Base-by-base conservation (phyloP, 495 filamentous ascomycete genomes). In the Saxophila tyrrhenica region DNA sequence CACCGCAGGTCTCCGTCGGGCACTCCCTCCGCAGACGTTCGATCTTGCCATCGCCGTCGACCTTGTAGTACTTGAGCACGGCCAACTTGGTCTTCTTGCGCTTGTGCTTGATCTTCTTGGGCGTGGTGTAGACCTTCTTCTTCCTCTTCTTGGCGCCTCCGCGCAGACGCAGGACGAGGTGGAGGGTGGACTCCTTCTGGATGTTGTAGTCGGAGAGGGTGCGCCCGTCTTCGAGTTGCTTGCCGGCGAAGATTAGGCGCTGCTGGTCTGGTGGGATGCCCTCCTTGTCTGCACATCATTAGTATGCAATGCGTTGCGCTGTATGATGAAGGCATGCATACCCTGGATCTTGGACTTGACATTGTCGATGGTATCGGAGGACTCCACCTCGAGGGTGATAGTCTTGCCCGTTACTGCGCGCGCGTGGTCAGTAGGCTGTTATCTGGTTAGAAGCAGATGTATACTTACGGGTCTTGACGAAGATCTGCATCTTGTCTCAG, bases 61-160 rank as follows among this genome's bases (percentile, higher is more conserved):
- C 92, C 83, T 98, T 98, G 86, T 97, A 98, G 87, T 96, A 98
- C 84, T 98, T 98, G 68, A 98, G 89, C 65, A 98, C 89, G 63
- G 92, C 94, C 67, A 98, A 80, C 84, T 98, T 98, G 80, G 86
- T 95, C 89, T 87, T 88, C 86, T 96, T 97, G 78, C 89, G 84
- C 87, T 97, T 98, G 79, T 98, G 92, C 90, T 98, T 98, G 85
- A 98, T 98, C 86, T 98, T 98, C 90, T 98, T 98, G 70, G 92
- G 92, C 65, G 94, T 98, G 68, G 87, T 96, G 83, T 98, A 98
- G 55, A 98, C 92, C 89, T 98, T 98, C 91, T 98, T 98, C 87
- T 98, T 98, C 65, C 92, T 78, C 88, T 98, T 98, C 88, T 98
- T 98, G 68, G 77, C 79, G 75, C 92, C 92, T 71, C 84, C 84